Percentiles rank a stretch among this genome's conserved stretches.
phyloP scores from a whole-genome alignment of 352 stramenopile genomes.

The Aphanomyces invadans region DNA sequence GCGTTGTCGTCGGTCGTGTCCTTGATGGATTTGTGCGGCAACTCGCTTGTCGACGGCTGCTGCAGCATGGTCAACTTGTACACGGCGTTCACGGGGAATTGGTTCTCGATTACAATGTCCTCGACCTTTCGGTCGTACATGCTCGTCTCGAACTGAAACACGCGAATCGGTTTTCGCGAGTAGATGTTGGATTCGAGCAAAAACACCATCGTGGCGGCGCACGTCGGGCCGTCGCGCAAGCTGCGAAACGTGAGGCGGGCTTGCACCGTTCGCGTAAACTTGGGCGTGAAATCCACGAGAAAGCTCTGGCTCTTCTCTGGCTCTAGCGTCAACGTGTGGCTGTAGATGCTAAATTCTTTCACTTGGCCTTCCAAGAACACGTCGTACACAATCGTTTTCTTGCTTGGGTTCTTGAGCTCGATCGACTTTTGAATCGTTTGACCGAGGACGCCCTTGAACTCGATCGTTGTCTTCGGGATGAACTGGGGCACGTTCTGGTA shows the following conservation, averaged over 20 bases:
- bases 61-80: conserved; percentile 77
- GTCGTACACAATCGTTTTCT: conserved; percentile 75
- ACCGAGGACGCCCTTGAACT: conserved; percentile 85
- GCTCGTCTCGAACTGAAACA: conserved; percentile 71
- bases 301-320: conserved; percentile 65
- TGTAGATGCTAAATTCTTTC: conserved; percentile 71
- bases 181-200: conserved; percentile 79
- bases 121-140: conserved; percentile 73
- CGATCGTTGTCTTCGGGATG: conserved; percentile 89
- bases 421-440: conserved; percentile 88
- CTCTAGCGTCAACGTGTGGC: conserved; percentile 63
- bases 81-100: conserved; percentile 58
- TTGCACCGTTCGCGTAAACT: conserved; percentile 79
- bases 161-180: conserved; percentile 56
- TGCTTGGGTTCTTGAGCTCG: conserved; percentile 88
- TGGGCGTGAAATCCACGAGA: conserved; percentile 68
- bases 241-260: conserved; percentile 86
- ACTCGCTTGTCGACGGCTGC: conserved; percentile 13
- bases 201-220: conserved; percentile 82
- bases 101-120: conserved; percentile 82
- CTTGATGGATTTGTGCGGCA: conserved; percentile 24
- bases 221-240: conserved; percentile 33
- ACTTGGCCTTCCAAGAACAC: conserved; percentile 69
- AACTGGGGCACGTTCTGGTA: conserved; percentile 87
- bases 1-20: conserved; percentile 47